These are phyloP conservation scores for Hymenoscyphus fraxineus DNA, from an alignment of 2,329 filamentous ascomycete species.

Conservation along the genomic window DNA sequence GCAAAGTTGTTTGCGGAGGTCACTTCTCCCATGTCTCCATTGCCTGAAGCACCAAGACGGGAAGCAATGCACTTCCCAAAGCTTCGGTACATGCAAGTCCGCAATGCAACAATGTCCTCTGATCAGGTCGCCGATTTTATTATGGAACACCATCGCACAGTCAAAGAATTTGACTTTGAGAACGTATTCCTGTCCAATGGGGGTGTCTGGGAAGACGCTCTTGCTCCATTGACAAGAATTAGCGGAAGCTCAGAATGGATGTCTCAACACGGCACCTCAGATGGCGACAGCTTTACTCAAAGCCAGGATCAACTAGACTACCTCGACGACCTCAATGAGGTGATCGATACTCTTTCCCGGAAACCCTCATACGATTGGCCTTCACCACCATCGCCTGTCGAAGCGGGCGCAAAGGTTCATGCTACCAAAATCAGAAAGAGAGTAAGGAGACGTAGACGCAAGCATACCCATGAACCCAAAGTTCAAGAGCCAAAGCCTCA, in stretches of 20 bases:
- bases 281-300: slow-evolving; percentile 25
- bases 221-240: slow-evolving; percentile 61
- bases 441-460: slow-evolving; percentile 33
- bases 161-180: slow-evolving; percentile 77
- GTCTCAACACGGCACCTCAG: slow-evolving; percentile 36
- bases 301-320: slow-evolving; percentile 27
- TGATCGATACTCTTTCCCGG: slow-evolving; percentile 22
- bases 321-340: slow-evolving; percentile 25
- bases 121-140: slow-evolving; percentile 69
- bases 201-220: slow-evolving; percentile 77
- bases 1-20: slow-evolving; percentile 62
- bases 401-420: slow-evolving; percentile 27
- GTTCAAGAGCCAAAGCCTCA: slow-evolving; percentile 18
- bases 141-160: slow-evolving; percentile 59
- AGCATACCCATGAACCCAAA: slow-evolving; percentile 36
- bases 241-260: slow-evolving; percentile 39
- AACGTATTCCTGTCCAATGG: slow-evolving; percentile 64
- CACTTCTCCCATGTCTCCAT: slow-evolving; percentile 60
- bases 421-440: slow-evolving; percentile 49
- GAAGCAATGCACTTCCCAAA: slow-evolving; percentile 62
- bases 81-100: slow-evolving; percentile 64
- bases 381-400: slow-evolving; percentile 6
- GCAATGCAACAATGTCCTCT: slow-evolving; percentile 69
- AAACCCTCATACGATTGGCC: slow-evolving; percentile 7
- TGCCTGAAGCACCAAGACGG: slow-evolving; percentile 50